These are phyloP conservation scores for Epithele typhae DNA, from an alignment of 768 basidiomycete genomes.

Conservation along the genomic window DNA sequence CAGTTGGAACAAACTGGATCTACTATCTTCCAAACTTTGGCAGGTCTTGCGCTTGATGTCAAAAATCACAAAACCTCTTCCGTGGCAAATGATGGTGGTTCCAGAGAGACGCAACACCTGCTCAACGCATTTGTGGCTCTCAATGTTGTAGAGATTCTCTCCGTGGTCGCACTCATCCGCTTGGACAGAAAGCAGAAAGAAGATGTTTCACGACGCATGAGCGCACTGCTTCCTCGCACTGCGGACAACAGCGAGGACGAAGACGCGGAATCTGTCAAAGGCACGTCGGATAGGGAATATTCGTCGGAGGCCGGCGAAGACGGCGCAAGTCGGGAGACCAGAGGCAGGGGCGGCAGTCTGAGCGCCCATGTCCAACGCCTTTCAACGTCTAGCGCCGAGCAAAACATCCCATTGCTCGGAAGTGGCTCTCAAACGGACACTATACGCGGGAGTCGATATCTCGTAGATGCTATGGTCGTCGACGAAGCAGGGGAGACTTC, in stretches of 20 bases:
- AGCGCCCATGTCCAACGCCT: constrained; percentile 10
- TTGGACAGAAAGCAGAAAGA: constrained; percentile 42
- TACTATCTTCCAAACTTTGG: constrained; percentile 66
- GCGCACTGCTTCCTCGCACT: constrained; percentile 14
- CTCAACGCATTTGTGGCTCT: constrained; percentile 52
- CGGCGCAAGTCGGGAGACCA: constrained; percentile 4
- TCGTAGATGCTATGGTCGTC: too few species aligned
- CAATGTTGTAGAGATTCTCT: constrained; percentile 52
- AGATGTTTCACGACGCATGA: constrained; percentile 16
- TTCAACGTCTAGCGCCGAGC: constrained; percentile 14
- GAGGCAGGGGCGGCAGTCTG: neutral
- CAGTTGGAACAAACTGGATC: constrained; percentile 75
- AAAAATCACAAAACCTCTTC: constrained; percentile 24
- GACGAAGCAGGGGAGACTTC: too few species aligned
- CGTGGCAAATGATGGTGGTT: constrained; percentile 14
- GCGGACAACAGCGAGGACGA: constrained; percentile 4
- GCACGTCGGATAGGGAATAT: too few species aligned
- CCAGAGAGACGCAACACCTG: constrained; percentile 40
- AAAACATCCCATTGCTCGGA: constrained; percentile 21
- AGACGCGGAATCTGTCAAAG: too few species aligned
- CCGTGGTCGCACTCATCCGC: constrained; percentile 44
- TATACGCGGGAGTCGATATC: too few species aligned
- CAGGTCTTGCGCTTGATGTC: constrained; percentile 64
- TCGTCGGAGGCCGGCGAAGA: constrained; percentile 11
- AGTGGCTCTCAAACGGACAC: constrained; percentile 15